Conservation (phyloP, 495 filamentous ascomycete species). For the Neurospora sublineolata region DNA sequence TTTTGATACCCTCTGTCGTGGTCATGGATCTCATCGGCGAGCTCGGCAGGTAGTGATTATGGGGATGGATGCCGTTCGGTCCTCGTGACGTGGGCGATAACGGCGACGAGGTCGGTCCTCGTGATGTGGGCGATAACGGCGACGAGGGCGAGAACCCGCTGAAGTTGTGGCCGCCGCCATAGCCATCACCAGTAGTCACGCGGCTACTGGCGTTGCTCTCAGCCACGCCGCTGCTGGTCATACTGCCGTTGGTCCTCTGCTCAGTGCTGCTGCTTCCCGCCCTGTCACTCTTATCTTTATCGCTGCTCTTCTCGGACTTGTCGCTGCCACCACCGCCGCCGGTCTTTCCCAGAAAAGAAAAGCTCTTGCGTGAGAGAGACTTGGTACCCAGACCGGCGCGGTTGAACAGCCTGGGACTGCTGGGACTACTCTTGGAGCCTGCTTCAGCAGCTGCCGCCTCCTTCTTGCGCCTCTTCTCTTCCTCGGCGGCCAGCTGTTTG, state of each 20-base stretch:
- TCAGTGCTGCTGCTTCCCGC: conserved; percentile 4
- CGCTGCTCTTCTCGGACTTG: conserved; percentile 19
- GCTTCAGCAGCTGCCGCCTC: conserved; percentile 6
- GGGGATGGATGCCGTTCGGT: background rate
- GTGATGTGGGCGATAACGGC: background rate
- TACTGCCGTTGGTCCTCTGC: conserved; percentile 6
- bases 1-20: conserved; percentile 2
- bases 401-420: conserved; percentile 27
- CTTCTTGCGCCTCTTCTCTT: conserved; percentile 27
- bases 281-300: conserved; percentile 19
- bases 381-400: conserved; percentile 27
- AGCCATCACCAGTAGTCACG: background rate
- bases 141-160: background rate
- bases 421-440: background rate
- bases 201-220: background rate
- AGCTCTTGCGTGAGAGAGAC: conserved; percentile 39
- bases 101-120: background rate
- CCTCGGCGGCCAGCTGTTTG: conserved; percentile 30
- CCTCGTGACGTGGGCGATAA: background rate
- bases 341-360: conserved; percentile 30
- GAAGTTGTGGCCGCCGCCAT: background rate
- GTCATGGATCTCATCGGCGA: conserved; percentile 3
- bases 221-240: conserved; percentile 4
- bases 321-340: conserved; percentile 9
- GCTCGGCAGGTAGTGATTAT: conserved; percentile 4